Evolutionary conservation across 805 yeast species (phyloP).

Genomic region (Limtongozyma cylindracea): DNA sequence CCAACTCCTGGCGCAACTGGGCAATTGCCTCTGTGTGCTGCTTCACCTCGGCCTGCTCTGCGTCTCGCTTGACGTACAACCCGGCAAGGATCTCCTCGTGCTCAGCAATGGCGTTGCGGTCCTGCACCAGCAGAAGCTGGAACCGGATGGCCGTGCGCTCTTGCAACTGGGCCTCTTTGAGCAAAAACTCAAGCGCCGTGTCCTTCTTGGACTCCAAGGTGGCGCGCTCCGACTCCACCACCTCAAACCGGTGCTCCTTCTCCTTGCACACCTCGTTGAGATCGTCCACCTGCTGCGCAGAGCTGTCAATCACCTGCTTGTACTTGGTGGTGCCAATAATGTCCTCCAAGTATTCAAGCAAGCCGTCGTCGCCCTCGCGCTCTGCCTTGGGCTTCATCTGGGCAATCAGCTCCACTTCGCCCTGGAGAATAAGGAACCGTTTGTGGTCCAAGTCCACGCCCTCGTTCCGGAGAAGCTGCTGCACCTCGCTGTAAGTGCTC

Average conservation of each 20-base stretch:
- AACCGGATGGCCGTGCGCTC: slow-evolving; percentile 24
- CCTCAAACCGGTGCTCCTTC: slow-evolving; percentile 53
- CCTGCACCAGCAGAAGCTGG: slow-evolving; percentile 22
- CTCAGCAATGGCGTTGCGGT: slow-evolving; percentile 12
- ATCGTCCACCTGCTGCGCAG: slow-evolving; percentile 34
- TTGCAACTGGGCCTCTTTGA: slow-evolving; percentile 33
- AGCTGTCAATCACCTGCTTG: slow-evolving; percentile 48
- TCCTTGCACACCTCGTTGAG: slow-evolving; percentile 61
- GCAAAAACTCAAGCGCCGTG: slow-evolving; percentile 41
- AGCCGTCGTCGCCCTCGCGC: slow-evolving; percentile 74
- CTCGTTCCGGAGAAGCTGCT: slow-evolving; percentile 41
- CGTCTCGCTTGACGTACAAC: too few species aligned
- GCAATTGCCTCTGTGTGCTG: slow-evolving; percentile 16
- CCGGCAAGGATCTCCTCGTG: slow-evolving; percentile 13
- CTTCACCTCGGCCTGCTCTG: slow-evolving; percentile 14
- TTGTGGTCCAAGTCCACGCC: slow-evolving; percentile 93
- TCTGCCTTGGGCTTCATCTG: slow-evolving; percentile 98
- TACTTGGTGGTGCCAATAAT: slow-evolving; percentile 86
- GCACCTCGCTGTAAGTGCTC: slow-evolving; percentile 60
- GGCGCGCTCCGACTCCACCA: slow-evolving; percentile 55
- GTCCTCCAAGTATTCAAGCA: slow-evolving; percentile 84
- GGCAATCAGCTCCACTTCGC: slow-evolving; percentile 95
- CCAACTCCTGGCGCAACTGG: slow-evolving; percentile 6
- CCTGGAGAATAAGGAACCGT: slow-evolving; percentile 82
- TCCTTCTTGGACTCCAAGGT: slow-evolving; percentile 39